Evolutionary conservation across 805 yeast genomes (phyloP).

Genomic region (Candida adriatica): DNA sequence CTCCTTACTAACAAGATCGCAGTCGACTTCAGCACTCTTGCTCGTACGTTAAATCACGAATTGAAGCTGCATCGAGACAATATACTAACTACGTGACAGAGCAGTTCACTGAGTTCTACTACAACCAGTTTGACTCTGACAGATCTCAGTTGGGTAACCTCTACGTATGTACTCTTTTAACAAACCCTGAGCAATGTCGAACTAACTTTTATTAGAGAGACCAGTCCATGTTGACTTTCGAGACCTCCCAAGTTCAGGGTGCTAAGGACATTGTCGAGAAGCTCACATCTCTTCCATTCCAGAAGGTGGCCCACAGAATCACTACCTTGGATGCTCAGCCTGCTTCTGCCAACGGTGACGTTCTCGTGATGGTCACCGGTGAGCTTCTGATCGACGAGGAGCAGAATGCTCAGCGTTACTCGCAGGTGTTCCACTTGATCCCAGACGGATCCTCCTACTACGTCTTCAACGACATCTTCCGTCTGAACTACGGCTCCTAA

Average conservation of each 20-base stretch:
- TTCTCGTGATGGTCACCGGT: conserved; percentile 96
- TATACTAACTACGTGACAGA: conserved; percentile 25
- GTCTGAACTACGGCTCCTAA: conserved; percentile 75
- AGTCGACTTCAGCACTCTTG: neutral
- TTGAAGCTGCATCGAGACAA: neutral
- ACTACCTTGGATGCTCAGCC: conserved; percentile 98
- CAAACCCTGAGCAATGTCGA: neutral
- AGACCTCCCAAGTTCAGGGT: conserved; percentile 91
- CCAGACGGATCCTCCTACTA: conserved; percentile 90
- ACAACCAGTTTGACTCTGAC: conserved; percentile 90
- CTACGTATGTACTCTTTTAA: conserved; percentile 42
- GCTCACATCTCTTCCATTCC: conserved; percentile 81
- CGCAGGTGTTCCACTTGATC: conserved; percentile 94
- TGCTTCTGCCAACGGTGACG: conserved; percentile 87
- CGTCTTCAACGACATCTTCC: conserved; percentile 94
- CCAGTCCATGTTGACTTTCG: conserved; percentile 96
- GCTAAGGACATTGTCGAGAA: conserved; percentile 90
- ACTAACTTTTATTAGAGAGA: conserved; percentile 47
- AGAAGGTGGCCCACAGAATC: conserved; percentile 87
- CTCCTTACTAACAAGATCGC: neutral
- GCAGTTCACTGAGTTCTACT: conserved; percentile 92
- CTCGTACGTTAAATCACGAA: neutral
- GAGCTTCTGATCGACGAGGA: conserved; percentile 89
- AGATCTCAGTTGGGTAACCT: conserved; percentile 88
- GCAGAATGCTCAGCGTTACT: conserved; percentile 90